phyloP scores from a whole-genome alignment of 2,329 filamentous ascomycete species.

The Xylariaceae sp. region DNA sequence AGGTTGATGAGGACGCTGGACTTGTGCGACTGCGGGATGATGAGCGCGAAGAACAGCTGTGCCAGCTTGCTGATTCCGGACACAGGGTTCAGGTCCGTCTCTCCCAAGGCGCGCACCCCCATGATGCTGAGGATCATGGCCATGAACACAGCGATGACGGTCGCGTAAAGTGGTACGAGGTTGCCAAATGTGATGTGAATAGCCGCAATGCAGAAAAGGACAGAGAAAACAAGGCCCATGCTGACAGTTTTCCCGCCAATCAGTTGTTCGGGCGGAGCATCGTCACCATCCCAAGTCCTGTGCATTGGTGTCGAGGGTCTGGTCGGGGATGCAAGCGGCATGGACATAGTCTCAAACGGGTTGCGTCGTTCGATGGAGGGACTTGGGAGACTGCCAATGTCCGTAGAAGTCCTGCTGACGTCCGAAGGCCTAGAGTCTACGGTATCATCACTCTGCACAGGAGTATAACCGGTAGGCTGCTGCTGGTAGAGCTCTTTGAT shows the following conservation, averaged over 20 bases:
- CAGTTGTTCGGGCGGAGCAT: conserved; percentile 80
- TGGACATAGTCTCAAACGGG: conserved; percentile 14
- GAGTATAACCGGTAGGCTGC: conserved; percentile 17
- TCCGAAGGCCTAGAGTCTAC: conserved; percentile 12
- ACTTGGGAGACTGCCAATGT: conserved; percentile 13
- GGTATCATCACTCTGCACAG: conserved; percentile 19
- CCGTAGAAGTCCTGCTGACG: conserved; percentile 13
- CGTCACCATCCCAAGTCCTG: conserved; percentile 51
- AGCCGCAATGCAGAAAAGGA: conserved; percentile 73
- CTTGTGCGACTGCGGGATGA: conserved; percentile 74
- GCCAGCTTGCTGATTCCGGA: conserved; percentile 96
- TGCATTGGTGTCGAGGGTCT: not conserved
- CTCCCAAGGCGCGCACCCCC: conserved; percentile 63
- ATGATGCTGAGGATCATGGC: conserved; percentile 75
- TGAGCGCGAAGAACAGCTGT: conserved; percentile 88
- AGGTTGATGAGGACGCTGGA: conserved; percentile 94
- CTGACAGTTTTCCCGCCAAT: conserved; percentile 68
- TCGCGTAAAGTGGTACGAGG: conserved; percentile 74
- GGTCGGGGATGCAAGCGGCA: not conserved
- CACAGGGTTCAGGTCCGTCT: conserved; percentile 95
- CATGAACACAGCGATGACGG: conserved; percentile 74
- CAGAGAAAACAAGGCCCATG: conserved; percentile 71
- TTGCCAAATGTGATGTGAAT: conserved; percentile 80
- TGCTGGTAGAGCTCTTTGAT: conserved; percentile 18
- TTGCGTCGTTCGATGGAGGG: conserved; percentile 18